Conservation (phyloP, 169 alveolate genomes). For the Plasmodium gonderi region DNA sequence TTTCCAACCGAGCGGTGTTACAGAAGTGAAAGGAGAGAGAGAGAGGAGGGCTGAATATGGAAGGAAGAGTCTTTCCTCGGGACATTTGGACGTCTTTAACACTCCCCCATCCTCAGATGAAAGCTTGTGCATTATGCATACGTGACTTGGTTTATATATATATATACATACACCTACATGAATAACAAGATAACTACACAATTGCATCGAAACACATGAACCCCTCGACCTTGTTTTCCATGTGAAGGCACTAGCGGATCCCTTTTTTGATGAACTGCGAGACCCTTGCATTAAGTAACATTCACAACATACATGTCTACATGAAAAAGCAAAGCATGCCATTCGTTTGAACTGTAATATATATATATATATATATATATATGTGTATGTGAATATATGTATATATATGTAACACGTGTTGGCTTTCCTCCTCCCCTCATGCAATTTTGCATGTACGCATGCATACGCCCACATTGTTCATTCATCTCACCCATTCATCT, state of each 20-base stretch:
- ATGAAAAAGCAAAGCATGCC: too few species aligned
- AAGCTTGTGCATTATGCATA: too few species aligned
- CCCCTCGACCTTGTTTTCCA: constrained; percentile 43
- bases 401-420: too few species aligned
- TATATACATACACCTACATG: neutral
- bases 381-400: constrained; percentile 5
- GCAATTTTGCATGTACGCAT: neutral
- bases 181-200: neutral
- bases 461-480: neutral
- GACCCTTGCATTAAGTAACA: constrained; percentile 77
- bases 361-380: constrained; percentile 67
- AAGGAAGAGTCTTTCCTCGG: too few species aligned
- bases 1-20: too few species aligned
- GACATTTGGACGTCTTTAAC: too few species aligned
- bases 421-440: too few species aligned
- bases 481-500: neutral
- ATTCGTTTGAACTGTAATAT: constrained; percentile 56
- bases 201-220: neutral
- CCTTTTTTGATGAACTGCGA: constrained; percentile 95
- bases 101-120: too few species aligned
- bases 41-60: too few species aligned
- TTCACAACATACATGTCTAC: too few species aligned
- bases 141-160: neutral
- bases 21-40: too few species aligned
- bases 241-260: constrained; percentile 92